Evolutionary conservation across 2,329 filamentous ascomycete species (phyloP), one percentile per base, ranked within the genome.

Genomic region (Setomelanomma holmii): DNA sequence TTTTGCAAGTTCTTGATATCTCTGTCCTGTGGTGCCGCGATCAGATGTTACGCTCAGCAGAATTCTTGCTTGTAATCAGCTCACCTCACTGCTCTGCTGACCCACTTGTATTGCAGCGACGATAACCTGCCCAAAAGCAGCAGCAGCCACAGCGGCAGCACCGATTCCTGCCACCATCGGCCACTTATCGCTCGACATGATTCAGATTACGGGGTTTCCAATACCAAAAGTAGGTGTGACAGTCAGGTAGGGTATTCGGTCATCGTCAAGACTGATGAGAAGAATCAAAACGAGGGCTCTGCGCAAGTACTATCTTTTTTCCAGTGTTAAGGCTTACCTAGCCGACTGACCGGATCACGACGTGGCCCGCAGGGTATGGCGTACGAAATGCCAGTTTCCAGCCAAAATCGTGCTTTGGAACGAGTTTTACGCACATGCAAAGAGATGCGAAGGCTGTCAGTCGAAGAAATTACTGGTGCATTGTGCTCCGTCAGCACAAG

Each of bases 1-100:
- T 23, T 21, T 41, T 41, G 39, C 39, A 41, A 41, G 6, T 41
- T 21, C 22, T 41, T 41, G 21, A 41, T 41, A 5, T 41, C 39
- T 41, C 19, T 41, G 39, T 41, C 22, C 39, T 41, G 39, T 41
- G 10, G 39, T 23, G 11, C 24, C 22, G 39, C 22, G 39, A 24
- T 41, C 39, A 24, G 19, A 41, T 41, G 21, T 41, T 24, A 41
- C 21, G 39, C 19, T 23, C n/a, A 24, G 39, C 24, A 24, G 21
- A 23, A 41, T 24, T 23, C 19, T n/a, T 24, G 19, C 39, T 41
- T 41, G 39, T 41, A 41, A 19, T 24, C 22, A 41, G 20, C 39
- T 23, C 39, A 41, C 39, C 39, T 41, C 39, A 4, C 20, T 24
- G 20, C 24, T 27, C 24, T 27, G 24, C 24, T 27, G 24, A 27